Evolutionary conservation across 2,329 filamentous ascomycete species (phyloP), one percentile per base, ranked within the genome.

Genomic region (Lachnellula occidentalis): DNA sequence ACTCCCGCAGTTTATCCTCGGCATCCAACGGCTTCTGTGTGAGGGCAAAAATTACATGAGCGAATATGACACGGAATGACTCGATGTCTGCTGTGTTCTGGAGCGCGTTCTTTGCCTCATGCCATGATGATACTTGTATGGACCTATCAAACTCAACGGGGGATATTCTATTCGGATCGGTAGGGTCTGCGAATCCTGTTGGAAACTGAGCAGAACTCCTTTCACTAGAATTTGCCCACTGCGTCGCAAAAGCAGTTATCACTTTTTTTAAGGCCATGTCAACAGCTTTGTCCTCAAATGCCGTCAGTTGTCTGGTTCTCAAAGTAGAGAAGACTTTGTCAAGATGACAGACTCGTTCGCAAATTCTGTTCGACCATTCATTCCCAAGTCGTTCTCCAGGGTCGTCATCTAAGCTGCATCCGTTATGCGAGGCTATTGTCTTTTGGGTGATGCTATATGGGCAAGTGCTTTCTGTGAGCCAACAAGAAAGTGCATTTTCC

Each of bases 401-500:
- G 27, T 9, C 9, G 12, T 11, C 27, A 31, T 31, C 27, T 31
- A 12, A 31, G 9, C 27, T 31, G 27, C 27, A 31, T 11, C 27
- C 27, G 9, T 31, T 31, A 11, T 2, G 27, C 9, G 27, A 31
- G 9, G 27, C 27, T 31, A 31, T 31, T 31, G 27, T 31, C 27
- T 31, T 31, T 31, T 31, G 27, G 12, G 27, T 31, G 27, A 11
- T 61, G 58, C 69, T 69, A 59, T 80, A 80, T 0, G 78, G 78
- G 51, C 78, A 81, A 2, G 76, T 80, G 46, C 73, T 70, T 56
- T 80, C 78, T 0, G 76, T 78, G 17, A 80, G 60, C 78, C 78
- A 81, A 61, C 78, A 80, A 1, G 76, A 75, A 6, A 80, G 65
- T 12, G 74, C 76, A 59, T 78, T 75, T 58, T 80, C 78, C 58